Base-by-base conservation (phyloP, 208 protist genomes). In the Blastocrithidia nonstop region DNA sequence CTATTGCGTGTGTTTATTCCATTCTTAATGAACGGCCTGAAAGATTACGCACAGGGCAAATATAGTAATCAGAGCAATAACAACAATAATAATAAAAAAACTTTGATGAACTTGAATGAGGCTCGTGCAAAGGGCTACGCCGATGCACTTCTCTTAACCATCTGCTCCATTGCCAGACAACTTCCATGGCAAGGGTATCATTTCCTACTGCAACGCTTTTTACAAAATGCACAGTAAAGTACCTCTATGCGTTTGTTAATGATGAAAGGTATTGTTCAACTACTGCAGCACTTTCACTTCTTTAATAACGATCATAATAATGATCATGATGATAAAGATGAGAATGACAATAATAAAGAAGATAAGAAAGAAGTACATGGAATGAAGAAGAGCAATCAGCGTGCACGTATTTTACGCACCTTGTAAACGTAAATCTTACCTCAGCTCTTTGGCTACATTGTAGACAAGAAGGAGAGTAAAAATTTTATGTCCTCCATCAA, bases 151-250 rank as follows among this genome's bases (percentile, higher is more conserved):
- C 62, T 93, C 29, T 52, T 57, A 32, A 93, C 84, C 13, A 48
- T 93, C 29, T 68, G 74, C 46, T 21, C 66, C 22, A 55, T 93
- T 38, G 61, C 74, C 3, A 62, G 52, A 19, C 44, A 66, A 2
- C 58, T 94, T 54, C 79, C 86, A 44, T 94, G 86, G 86, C 71
- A 72, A 44, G 78, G 71, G 21, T 94, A 94, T 59, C 71, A 92
- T 65, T 76, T 61, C 43, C 61, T 92, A 19, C 61, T 94, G 3
- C 77, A 67, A 37, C 48, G 88, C n/a, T 62, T 94, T 16, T 45
- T 94, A 23, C 54, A 59, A 8, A 84, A 87, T 54, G 86, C 81
- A 2, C 64, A 56, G 27, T 63, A 66, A 20, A 84, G 84, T 58
- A 44, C 55, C 2, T 61, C 59, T 25, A 24, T 90, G 54, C 71